A percentile compares a stretch with the other conserved stretches of the same genome.
Conservation (phyloP, 169 alveolate species). For the Cystoisospora suis region DNA sequence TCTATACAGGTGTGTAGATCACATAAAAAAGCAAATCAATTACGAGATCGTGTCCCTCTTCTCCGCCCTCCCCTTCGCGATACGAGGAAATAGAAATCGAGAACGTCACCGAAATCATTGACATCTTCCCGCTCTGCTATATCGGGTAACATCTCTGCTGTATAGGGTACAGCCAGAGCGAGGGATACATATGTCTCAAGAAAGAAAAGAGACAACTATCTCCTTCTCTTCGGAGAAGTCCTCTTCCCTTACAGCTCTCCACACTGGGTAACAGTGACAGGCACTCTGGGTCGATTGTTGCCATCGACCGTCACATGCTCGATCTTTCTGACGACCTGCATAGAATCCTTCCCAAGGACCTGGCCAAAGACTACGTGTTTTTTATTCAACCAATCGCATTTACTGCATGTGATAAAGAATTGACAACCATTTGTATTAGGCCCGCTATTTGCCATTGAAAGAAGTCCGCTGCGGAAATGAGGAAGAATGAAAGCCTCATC, state of each 20-base stretch:
- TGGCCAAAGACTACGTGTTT: slow-evolving; percentile 85
- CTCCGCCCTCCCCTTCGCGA: too few relatives aligned
- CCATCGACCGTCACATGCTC: slow-evolving; percentile 64
- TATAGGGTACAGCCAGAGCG: not conserved
- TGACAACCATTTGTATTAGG: slow-evolving; percentile 89
- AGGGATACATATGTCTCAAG: too few relatives aligned
- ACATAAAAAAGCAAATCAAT: too few relatives aligned
- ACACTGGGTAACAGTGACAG: slow-evolving; percentile 57
- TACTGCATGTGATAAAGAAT: slow-evolving; percentile 94
- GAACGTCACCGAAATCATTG: too few relatives aligned
- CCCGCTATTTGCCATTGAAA: slow-evolving; percentile 93
- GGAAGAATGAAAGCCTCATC: slow-evolving; percentile 92
- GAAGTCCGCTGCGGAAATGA: slow-evolving; percentile 92
- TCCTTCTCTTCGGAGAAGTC: not conserved
- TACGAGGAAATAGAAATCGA: too few relatives aligned
- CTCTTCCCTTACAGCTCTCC: slow-evolving; percentile 56
- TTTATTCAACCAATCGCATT: slow-evolving; percentile 96
- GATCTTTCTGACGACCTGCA: slow-evolving; percentile 66
- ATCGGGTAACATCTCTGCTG: too few relatives aligned
- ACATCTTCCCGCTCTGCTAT: too few relatives aligned
- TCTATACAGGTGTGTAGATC: too few relatives aligned
- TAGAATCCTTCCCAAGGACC: slow-evolving; percentile 68
- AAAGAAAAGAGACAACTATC: too few relatives aligned
- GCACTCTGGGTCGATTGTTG: slow-evolving; percentile 50
- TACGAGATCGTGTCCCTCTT: too few relatives aligned